Base-by-base conservation (phyloP, 1,284 basidiomycete species). In the Fomitopsis betulina region DNA sequence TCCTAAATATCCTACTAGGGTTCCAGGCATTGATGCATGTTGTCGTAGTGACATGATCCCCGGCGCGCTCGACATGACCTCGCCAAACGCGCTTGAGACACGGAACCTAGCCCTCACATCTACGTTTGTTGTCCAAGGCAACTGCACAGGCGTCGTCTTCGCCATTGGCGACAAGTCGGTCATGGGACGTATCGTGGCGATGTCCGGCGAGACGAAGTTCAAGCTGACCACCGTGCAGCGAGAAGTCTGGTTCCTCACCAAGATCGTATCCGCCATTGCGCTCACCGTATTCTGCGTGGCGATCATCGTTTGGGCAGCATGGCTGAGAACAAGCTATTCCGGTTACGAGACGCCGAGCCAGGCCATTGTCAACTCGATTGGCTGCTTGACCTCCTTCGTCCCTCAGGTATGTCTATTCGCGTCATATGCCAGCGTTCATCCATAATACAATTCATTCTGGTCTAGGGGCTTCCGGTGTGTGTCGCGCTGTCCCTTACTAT, bases 41-140 rank as follows among this genome's bases (percentile, higher is more conserved):
- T 12, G 13, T 37, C 35, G 35, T 35, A 67, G 66, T 42, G 81
- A 86, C 55, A 80, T 84, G 63, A 75, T 88, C 38, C 67, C 77
- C 0, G 83, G 76, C 1, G 74, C 76, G 1, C 68, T 83, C 42
- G 78, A 84, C 25, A 66, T 69, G 15, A 84, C 81, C 1, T 80
- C 83, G 10, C 73, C 78, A 19, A 87, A 85, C 58, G 75, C 83
- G 21, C 77, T 86, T 5, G 84, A 86, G 65, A 83, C 81, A 17
- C 75, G 79, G 62, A 88, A 88, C 68, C 75, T 88, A 45, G 85
- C 83, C 2, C 73, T 89, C 27, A 76, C 72, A 10, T 79, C 79
- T 0, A 82, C 80, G 0, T 79, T 80, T 60, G 76, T 80, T 54
- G 78, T 83, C 1, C 78, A 80, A 50, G 86, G 87, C 5, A 79